These are phyloP conservation scores for Acanthochlamys bracteata DNA, from an alignment of 106 monocot species.

Conservation along the genomic window DNA sequence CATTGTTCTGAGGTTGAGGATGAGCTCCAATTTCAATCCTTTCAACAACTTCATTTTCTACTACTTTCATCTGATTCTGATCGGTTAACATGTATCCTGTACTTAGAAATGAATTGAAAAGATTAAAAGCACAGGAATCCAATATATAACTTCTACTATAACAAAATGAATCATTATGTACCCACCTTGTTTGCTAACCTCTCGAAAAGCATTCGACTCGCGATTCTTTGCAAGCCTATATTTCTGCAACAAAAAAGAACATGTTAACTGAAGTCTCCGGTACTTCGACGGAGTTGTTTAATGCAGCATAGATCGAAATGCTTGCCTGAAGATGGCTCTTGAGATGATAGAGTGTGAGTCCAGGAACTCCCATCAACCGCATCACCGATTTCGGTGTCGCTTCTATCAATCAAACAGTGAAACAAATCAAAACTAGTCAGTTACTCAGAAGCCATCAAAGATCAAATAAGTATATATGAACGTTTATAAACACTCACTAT, in stretches of 20 bases:
- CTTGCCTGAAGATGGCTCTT: slow-evolving; percentile 84
- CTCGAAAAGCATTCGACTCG: slow-evolving; percentile 2
- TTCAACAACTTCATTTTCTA: background rate
- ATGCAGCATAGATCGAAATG: background rate
- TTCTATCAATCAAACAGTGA: slow-evolving; percentile 22
- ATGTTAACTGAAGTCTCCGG: background rate
- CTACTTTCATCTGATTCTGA: background rate
- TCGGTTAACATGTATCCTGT: slow-evolving; percentile 1
- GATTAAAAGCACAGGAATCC: background rate
- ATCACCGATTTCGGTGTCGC: slow-evolving; percentile 71
- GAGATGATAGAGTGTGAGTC: slow-evolving; percentile 73
- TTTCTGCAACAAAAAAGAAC: slow-evolving; percentile 37
- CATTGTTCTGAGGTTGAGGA: slow-evolving; percentile 11
- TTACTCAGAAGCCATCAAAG: background rate
- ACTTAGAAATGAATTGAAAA: background rate
- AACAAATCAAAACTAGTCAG: background rate
- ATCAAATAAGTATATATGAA: background rate
- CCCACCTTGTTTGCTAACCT: slow-evolving; percentile 14
- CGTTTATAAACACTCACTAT: too few relatives aligned
- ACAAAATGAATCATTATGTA: background rate
- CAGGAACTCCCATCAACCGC: slow-evolving; percentile 61
- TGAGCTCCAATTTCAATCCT: background rate
- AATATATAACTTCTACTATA: too few relatives aligned
- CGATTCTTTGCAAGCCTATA: slow-evolving; percentile 53
- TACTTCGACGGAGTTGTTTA: background rate